Conservation (phyloP, 495 filamentous ascomycete genomes). For the Penicillium soppii region DNA sequence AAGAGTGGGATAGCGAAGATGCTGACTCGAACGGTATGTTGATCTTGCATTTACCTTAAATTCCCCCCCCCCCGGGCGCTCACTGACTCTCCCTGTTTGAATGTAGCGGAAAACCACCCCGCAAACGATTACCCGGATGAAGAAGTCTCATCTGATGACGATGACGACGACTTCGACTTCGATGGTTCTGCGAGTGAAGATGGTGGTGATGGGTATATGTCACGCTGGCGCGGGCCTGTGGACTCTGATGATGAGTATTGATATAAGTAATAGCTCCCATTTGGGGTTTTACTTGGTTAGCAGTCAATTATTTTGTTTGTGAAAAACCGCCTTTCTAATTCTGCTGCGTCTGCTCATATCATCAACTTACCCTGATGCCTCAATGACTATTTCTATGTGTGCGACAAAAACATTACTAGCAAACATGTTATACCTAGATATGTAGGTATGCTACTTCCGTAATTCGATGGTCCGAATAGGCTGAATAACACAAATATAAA, state of each 20-base stretch:
- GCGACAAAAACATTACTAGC: no score
- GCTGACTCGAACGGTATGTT: constrained; percentile 60
- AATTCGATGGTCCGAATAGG: no score
- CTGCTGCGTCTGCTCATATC: no score
- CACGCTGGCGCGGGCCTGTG: constrained; percentile 22
- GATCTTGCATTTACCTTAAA: background rate
- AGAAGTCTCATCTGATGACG: constrained; percentile 58
- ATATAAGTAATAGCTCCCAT: no score
- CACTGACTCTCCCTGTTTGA: constrained; percentile 4
- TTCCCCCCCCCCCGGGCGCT: background rate
- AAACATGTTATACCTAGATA: no score
- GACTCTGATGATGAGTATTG: constrained; percentile 36
- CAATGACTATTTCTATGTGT: no score
- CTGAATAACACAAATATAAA: no score
- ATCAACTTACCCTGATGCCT: no score
- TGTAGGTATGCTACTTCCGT: no score
- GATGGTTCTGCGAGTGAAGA: constrained; percentile 50
- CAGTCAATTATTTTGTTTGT: no score
- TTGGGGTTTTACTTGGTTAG: background rate
- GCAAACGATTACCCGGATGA: constrained; percentile 70
- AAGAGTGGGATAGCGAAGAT: constrained; percentile 60
- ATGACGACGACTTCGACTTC: constrained; percentile 48
- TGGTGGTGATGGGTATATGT: constrained; percentile 24
- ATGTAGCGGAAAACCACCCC: constrained; percentile 63
- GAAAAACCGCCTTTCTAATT: no score